These are phyloP conservation scores for Myrica gale DNA, from an alignment of 306 rosid genomes.

Conservation along the genomic window DNA sequence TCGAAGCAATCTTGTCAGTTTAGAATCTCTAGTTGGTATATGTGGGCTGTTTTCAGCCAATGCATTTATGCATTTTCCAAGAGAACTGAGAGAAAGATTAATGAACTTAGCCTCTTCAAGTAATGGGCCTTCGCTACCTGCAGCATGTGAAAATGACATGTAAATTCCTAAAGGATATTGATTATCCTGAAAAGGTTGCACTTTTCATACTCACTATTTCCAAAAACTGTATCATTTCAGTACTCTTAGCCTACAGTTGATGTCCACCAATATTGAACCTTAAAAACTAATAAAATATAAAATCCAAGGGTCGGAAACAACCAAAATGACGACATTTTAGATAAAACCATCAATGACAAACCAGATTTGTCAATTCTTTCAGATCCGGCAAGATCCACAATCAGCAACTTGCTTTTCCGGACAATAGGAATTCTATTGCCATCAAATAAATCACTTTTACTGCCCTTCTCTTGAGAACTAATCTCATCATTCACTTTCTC, in stretches of 20 bases:
- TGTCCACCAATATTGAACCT: too few species aligned
- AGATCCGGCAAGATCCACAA: conserved; percentile 79
- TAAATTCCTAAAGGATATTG: neutral
- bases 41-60: conserved; percentile 69
- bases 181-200: neutral
- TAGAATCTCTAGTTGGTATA: conserved; percentile 69
- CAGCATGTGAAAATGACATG: conserved; percentile 22
- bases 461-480: conserved; percentile 33
- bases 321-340: neutral
- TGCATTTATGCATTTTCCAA: conserved; percentile 77
- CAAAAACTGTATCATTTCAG: neutral
- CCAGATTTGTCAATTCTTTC: conserved; percentile 76
- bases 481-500: conserved; percentile 34
- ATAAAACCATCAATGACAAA: conserved; percentile 22
- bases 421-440: conserved; percentile 43
- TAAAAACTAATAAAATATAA: neutral
- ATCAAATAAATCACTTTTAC: conserved; percentile 23
- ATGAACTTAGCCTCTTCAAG: conserved; percentile 76
- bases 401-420: conserved; percentile 65
- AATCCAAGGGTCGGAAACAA: neutral
- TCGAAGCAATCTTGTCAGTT: conserved; percentile 78
- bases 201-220: neutral
- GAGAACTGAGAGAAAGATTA: conserved; percentile 71
- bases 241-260: too few species aligned
- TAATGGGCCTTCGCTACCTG: conserved; percentile 71